Base-by-base conservation (phyloP, 208 protist genomes). In the Acanthamoeba pearcei region DNA sequence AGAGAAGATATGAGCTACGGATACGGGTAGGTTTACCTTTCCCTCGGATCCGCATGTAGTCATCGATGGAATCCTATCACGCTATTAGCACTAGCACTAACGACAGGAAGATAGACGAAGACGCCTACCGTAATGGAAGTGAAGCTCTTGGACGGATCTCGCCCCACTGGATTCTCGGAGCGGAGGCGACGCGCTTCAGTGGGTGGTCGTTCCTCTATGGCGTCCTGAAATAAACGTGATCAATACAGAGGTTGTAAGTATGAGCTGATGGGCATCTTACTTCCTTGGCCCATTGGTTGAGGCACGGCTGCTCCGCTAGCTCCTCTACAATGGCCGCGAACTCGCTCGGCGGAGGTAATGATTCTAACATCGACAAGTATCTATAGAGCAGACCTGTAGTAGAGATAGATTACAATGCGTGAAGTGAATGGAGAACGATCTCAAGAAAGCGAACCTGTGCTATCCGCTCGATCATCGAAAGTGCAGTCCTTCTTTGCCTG, bases 381-480 rank as follows among this genome's bases (percentile, higher is more conserved):
- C 53, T 60, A 29, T 64, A 89, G 27, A 89, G 38, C 1, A 89
- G 29, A 17, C 80, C 80, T 89, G 24, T 4, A 24, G 49, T 15
- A 53, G 49, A 82, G 74, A 27, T 27, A 27, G 70, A 22, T 68
- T 22, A 53, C 49, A 53, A 53, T 53, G 49, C 4, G 57, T 10
- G 15, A 9, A 66, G 22, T 66, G 22, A 3, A 15, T 12, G 22
- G 60, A 66, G 2, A 53, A 53, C 49, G 49, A 53, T 53, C 49
- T 49, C 49, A 22, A 66, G 60, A 19, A 66, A 66, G 24, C 68
- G 27, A 57, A 89, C 80, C 80, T 24, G 51, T 66, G 35, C 27
- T 89, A n/a, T 89, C 80, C 35, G 80, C 49, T 5, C 35, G 46
- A n/a, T 89, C 80, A 46, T 89, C 80, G n/a, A 89, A 66, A 53